phyloP scores from a whole-genome alignment of 2,329 filamentous ascomycete genomes.

The Neodidymelliopsis sp. region DNA sequence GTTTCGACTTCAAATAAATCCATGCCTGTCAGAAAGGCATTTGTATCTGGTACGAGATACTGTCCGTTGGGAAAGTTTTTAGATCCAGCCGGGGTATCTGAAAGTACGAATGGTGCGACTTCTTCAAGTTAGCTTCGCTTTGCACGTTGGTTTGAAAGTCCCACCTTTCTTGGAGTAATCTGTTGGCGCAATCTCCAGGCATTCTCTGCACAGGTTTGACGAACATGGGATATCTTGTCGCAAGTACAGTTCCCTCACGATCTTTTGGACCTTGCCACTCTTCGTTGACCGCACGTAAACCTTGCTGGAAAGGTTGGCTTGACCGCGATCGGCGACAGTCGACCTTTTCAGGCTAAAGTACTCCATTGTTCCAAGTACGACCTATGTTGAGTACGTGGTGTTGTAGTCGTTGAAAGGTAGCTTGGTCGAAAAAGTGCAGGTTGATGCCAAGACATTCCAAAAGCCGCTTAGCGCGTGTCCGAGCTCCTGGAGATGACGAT shows the following conservation, averaged over 20 bases:
- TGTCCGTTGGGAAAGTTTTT: constrained; percentile 84
- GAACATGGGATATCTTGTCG: constrained; percentile 97
- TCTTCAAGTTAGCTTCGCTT: constrained; percentile 25
- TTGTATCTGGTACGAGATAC: constrained; percentile 95
- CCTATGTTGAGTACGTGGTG: constrained; percentile 13
- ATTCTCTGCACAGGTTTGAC: constrained; percentile 82
- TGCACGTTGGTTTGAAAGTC: constrained; percentile 15
- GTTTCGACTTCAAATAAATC: constrained; percentile 93
- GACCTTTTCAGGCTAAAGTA: constrained; percentile 66
- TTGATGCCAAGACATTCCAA: constrained; percentile 39
- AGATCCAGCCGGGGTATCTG: constrained; percentile 84
- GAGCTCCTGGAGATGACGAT: constrained; percentile 42
- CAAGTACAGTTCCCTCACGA: constrained; percentile 94
- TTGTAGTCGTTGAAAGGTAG: constrained; percentile 14
- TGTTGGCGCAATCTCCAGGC: constrained; percentile 75
- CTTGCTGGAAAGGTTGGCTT: constrained; percentile 89
- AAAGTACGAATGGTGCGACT: constrained; percentile 87
- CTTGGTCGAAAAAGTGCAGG: constrained; percentile 31
- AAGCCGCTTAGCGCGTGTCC: background rate
- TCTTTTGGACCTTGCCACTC: constrained; percentile 97
- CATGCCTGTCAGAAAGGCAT: constrained; percentile 94
- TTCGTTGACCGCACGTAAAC: constrained; percentile 94
- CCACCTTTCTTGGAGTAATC: constrained; percentile 82
- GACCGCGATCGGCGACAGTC: constrained; percentile 60
- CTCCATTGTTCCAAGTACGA: constrained; percentile 34